A percentile compares a stretch with the other conserved stretches of the same genome.
Conservation (phyloP, 2,329 filamentous ascomycete species). For the Stagonosporopsis cucurbitacearum region DNA sequence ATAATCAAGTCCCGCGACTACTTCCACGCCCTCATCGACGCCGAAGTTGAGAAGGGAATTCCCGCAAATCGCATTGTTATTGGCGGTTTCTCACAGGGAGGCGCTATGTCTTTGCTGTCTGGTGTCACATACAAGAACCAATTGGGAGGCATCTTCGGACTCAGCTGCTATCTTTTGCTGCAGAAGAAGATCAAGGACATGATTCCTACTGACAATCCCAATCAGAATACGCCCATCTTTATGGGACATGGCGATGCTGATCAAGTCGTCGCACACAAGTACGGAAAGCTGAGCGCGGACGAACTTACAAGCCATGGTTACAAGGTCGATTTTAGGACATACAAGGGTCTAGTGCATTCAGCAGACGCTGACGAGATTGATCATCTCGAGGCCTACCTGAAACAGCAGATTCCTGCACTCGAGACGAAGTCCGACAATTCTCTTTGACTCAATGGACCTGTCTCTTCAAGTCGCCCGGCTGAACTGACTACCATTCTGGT, state of each 20-base stretch:
- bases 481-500: slow-evolving; percentile 32
- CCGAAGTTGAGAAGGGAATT: slow-evolving; percentile 82
- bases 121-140: slow-evolving; percentile 76
- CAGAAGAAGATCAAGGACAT: slow-evolving; percentile 65
- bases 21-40: slow-evolving; percentile 78
- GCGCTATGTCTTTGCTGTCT: slow-evolving; percentile 82
- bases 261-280: slow-evolving; percentile 71
- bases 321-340: slow-evolving; percentile 77
- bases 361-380: slow-evolving; percentile 80
- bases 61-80: slow-evolving; percentile 82
- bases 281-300: slow-evolving; percentile 72
- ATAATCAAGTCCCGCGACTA: slow-evolving; percentile 76
- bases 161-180: slow-evolving; percentile 83
- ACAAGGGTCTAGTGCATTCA: slow-evolving; percentile 74
- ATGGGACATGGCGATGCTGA: slow-evolving; percentile 88
- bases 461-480: slow-evolving; percentile 5
- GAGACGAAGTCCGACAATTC: slow-evolving; percentile 44
- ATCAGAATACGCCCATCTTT: slow-evolving; percentile 81
- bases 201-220: slow-evolving; percentile 57
- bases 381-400: slow-evolving; percentile 73
- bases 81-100: slow-evolving; percentile 86
- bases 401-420: slow-evolving; percentile 58
- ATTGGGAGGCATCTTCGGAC: slow-evolving; percentile 84
- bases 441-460: slow-evolving; percentile 39
- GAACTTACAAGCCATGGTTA: slow-evolving; percentile 72